A percentile compares a stretch with the other conserved stretches of the same genome.
These are phyloP conservation scores for Medicago arabica DNA, from an alignment of 306 rosid genomes.

Conservation along the genomic window DNA sequence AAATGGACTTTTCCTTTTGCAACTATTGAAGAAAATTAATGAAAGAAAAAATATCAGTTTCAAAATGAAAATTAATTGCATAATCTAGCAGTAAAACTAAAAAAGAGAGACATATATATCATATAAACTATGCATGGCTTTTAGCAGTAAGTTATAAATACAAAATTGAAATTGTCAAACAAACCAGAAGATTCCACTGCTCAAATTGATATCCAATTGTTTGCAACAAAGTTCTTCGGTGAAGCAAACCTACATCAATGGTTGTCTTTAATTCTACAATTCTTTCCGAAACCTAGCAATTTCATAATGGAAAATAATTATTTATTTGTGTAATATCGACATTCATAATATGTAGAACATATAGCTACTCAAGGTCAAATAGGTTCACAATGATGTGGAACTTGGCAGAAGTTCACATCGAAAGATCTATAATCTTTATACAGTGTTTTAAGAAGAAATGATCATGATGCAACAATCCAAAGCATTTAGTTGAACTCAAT, in stretches of 20 bases:
- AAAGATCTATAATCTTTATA: no score
- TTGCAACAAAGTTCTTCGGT: constrained; percentile 64
- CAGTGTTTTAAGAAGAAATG: background rate
- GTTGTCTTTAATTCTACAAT: constrained; percentile 82
- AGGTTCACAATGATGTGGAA: no score
- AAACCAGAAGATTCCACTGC: constrained; percentile 82
- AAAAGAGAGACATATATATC: constrained; percentile 20
- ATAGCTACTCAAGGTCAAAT: no score
- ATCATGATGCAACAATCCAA: constrained; percentile 25
- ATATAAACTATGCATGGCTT: constrained; percentile 4
- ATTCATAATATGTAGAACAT: background rate
- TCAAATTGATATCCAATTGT: constrained; percentile 73
- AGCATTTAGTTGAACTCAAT: constrained; percentile 27
- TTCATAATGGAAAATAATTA: constrained; percentile 29
- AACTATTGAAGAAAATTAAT: constrained; percentile 54
- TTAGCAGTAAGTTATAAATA: constrained; percentile 32
- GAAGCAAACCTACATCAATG: constrained; percentile 74
- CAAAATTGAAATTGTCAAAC: constrained; percentile 36
- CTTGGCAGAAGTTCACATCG: no score
- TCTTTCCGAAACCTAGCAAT: constrained; percentile 69
- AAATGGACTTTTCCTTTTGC: constrained; percentile 77
- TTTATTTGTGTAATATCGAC: constrained; percentile 29
- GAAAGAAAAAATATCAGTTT: constrained; percentile 34
- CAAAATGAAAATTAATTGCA: constrained; percentile 36
- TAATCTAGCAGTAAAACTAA: constrained; percentile 31